Base-by-base conservation (phyloP, 768 basidiomycete species). In the Lentinula aciculospora region DNA sequence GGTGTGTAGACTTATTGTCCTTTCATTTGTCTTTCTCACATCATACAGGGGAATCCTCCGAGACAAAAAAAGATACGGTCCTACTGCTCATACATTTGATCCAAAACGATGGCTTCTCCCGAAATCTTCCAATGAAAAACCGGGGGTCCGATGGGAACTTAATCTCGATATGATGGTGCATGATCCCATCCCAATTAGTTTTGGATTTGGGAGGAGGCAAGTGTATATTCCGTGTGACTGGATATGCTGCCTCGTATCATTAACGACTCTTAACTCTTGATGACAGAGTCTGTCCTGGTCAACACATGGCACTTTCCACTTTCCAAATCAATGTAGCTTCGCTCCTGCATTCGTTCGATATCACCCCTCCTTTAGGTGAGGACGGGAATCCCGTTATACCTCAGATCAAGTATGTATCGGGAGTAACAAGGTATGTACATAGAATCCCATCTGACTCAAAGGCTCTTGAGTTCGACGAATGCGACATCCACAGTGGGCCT, bases 231-330 rank as follows among this genome's bases (percentile, higher is more conserved):
- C n/a, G n/a, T n/a, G n/a, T n/a, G n/a, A n/a, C n/a, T n/a, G n/a
- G n/a, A n/a, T n/a, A n/a, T n/a, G n/a, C n/a, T n/a, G n/a, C n/a
- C n/a, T n/a, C n/a, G n/a, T n/a, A n/a, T n/a, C n/a, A n/a, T n/a
- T n/a, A n/a, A n/a, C n/a, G n/a, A n/a, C n/a, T n/a, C n/a, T n/a
- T n/a, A n/a, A 53, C 28, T 39, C 25, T 6, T 39, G 42, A 25
- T 25, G 21, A 28, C 49, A 70, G 69, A 29, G 63, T 67, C 19
- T 72, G 71, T 57, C 68, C 69, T n/a, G 75, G 71, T 1, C 49
- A 56, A 29, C 65, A 69, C 40, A 65, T 74, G 58, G 71, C 66
- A 4, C 46, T 60, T 3, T 64, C 68, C 4, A 63, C 67, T 2
- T 21, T 71, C 12, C 68, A 65, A 63, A 66, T 73, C 34, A 62